phyloP scores from a whole-genome alignment of 192 early-diverging fungal species.

The Thamnidium elegans region DNA sequence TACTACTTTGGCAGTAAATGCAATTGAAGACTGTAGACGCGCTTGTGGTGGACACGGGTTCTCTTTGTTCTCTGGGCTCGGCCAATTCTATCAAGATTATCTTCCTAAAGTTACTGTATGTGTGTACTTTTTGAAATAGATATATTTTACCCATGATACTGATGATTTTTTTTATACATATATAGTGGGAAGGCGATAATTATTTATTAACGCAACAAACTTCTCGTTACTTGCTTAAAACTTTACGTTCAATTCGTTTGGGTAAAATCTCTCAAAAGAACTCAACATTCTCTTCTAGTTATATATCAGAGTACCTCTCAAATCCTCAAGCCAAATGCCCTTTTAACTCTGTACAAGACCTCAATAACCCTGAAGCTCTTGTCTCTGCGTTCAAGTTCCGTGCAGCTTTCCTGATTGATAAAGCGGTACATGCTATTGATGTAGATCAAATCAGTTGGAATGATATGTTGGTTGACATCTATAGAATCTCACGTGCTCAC shows the following conservation, averaged over 20 bases:
- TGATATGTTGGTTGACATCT: slow-evolving; percentile 70
- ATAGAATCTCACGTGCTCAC: slow-evolving; percentile 70
- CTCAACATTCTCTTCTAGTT: slow-evolving; percentile 37
- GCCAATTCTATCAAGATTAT: slow-evolving; percentile 63
- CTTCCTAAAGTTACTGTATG: slow-evolving; percentile 65
- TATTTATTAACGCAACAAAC: slow-evolving; percentile 85
- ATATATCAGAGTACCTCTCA: slow-evolving; percentile 44
- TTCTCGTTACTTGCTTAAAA: slow-evolving; percentile 75
- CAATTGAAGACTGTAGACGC: slow-evolving; percentile 74
- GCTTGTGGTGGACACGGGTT: slow-evolving; percentile 79
- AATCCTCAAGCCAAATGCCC: slow-evolving; percentile 54
- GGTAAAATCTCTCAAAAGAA: slow-evolving; percentile 38
- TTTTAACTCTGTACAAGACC: slow-evolving; percentile 40
- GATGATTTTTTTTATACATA: neutral
- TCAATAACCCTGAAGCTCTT: slow-evolving; percentile 56
- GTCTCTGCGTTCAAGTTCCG: slow-evolving; percentile 65
- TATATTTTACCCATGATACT: neutral
- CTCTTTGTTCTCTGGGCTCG: slow-evolving; percentile 67
- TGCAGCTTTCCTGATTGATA: slow-evolving; percentile 60
- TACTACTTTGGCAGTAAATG: slow-evolving; percentile 59
- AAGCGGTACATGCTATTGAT: slow-evolving; percentile 59
- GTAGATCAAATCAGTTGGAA: slow-evolving; percentile 62
- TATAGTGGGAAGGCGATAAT: slow-evolving; percentile 79
- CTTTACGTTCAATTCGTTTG: slow-evolving; percentile 48
- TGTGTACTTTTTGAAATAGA: neutral